Evolutionary conservation across 352 stramenopile genomes (phyloP).

Genomic region (Phytophthora meadii): DNA sequence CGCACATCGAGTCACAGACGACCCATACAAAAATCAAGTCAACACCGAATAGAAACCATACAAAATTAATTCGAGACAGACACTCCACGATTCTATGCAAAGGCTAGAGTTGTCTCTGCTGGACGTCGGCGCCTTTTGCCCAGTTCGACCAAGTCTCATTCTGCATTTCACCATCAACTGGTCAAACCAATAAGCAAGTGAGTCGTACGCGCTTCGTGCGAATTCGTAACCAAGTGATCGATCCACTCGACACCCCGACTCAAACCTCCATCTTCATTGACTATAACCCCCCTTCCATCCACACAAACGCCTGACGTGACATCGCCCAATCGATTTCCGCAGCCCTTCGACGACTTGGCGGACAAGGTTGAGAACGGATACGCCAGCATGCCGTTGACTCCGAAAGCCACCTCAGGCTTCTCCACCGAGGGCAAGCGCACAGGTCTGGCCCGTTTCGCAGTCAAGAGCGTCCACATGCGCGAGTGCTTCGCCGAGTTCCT

Average conservation of each 20-base stretch:
- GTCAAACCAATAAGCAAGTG: constrained; percentile 10
- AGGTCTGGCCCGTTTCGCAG: constrained; percentile 17
- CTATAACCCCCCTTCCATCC: background rate
- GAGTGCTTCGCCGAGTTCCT: too few relatives aligned
- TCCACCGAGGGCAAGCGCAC: constrained; percentile 27
- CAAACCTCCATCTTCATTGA: constrained; percentile 8
- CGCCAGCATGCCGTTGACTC: constrained; percentile 16
- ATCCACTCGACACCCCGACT: constrained; percentile 6
- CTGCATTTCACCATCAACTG: constrained; percentile 25
- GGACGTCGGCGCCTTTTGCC: background rate
- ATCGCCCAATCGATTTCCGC: background rate
- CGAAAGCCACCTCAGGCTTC: constrained; percentile 32
- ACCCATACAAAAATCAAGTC: too few relatives aligned
- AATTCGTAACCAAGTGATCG: background rate
- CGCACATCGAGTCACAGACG: too few relatives aligned
- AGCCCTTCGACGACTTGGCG: constrained; percentile 21
- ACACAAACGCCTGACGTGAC: constrained; percentile 12
- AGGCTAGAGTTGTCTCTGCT: too few relatives aligned
- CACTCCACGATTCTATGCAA: too few relatives aligned
- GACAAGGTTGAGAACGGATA: constrained; percentile 33
- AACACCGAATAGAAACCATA: too few relatives aligned
- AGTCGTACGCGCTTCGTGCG: background rate
- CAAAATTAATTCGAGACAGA: too few relatives aligned
- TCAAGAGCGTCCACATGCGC: constrained; percentile 1
- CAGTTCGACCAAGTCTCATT: constrained; percentile 12